These are phyloP conservation scores for Papiliotrema nemorosa DNA, from an alignment of 1,284 basidiomycete genomes.

Conservation along the genomic window DNA sequence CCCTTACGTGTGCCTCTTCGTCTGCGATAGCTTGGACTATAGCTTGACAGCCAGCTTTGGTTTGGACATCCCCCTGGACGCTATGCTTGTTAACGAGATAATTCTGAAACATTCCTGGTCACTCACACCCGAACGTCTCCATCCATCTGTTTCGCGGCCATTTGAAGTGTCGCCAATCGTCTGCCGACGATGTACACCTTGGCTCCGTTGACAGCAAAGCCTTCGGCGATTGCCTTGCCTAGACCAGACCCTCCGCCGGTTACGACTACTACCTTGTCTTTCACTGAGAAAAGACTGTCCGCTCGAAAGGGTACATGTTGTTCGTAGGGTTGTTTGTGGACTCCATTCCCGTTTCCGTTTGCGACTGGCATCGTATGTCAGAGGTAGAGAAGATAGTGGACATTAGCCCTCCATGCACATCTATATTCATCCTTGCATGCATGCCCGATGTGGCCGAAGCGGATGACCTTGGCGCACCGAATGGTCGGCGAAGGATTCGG, in stretches of 20 bases:
- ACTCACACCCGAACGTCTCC: conserved; percentile 11
- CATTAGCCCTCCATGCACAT: too few relatives aligned
- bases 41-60: conserved; percentile 8
- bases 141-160: conserved; percentile 22
- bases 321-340: too few relatives aligned
- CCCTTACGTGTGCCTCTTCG: not conserved
- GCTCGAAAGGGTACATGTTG: too few relatives aligned
- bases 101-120: not conserved
- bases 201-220: conserved; percentile 31
- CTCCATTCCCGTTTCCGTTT: too few relatives aligned
- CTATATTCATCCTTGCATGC: too few relatives aligned
- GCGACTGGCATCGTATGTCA: too few relatives aligned
- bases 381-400: too few relatives aligned
- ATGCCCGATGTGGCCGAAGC: too few relatives aligned
- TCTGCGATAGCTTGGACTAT: conserved; percentile 1
- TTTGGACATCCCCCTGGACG: conserved; percentile 12
- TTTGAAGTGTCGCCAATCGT: conserved; percentile 24
- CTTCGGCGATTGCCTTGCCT: conserved; percentile 15
- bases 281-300: conserved; percentile 27
- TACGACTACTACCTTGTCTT: conserved; percentile 26
- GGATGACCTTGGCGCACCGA: too few relatives aligned
- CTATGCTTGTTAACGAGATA: not conserved
- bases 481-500: too few relatives aligned
- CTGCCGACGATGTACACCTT: conserved; percentile 38
- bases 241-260: conserved; percentile 28